Conservation (phyloP, 176 grass and related monocot genomes). For the Echinochloa phyllopogon region DNA sequence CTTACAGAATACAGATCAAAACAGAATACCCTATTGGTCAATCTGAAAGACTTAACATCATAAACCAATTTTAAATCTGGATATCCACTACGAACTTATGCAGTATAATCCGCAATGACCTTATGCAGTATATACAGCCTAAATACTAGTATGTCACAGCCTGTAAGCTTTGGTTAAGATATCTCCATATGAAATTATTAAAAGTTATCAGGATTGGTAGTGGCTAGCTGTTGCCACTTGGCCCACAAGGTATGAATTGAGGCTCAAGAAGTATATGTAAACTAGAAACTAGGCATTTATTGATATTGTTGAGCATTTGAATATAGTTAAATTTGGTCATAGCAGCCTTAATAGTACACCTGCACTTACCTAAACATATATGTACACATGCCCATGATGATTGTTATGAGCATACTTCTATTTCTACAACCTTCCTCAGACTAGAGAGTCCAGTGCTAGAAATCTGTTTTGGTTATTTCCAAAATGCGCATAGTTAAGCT, state of each 20-base stretch:
- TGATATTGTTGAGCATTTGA: not conserved
- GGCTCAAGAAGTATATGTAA: not conserved
- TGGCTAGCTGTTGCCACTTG: not conserved
- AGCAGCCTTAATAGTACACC: not conserved
- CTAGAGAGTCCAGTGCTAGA: not conserved
- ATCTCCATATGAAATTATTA: not conserved
- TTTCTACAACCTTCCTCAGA: not conserved
- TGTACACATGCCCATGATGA: not conserved
- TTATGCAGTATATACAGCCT: not conserved
- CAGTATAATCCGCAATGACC: not conserved
- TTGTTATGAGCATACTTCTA: too few relatives aligned
- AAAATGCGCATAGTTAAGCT: not conserved
- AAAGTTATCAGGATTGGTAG: not conserved
- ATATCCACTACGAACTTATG: not conserved
- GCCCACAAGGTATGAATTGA: not conserved
- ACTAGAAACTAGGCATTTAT: not conserved
- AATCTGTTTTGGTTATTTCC: not conserved
- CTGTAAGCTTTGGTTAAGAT: not conserved
- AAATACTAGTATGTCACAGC: not conserved
- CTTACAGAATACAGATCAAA: conserved; percentile 11
- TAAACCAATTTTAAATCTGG: not conserved
- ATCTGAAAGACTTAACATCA: conserved; percentile 5
- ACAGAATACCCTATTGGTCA: not conserved
- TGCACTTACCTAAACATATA: not conserved
- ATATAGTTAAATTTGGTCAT: not conserved